These are phyloP conservation scores for Pyronema domesticum DNA, from an alignment of 495 filamentous ascomycete species.

Conservation along the genomic window DNA sequence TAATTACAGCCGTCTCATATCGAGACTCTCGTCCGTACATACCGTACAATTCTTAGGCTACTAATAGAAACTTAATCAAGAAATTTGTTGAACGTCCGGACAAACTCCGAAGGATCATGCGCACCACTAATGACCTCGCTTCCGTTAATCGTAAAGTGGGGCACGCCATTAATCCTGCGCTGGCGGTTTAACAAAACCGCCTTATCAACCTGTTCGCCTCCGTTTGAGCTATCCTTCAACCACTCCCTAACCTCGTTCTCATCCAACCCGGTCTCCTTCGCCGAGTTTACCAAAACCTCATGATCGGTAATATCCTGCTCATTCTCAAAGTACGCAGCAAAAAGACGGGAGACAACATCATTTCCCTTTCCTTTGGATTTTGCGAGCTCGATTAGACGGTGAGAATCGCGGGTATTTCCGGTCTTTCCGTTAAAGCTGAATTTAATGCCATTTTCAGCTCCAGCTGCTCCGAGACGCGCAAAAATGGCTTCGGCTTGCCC, in stretches of 20 bases:
- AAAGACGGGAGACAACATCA: slow-evolving; percentile 47
- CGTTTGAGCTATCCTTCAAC: slow-evolving; percentile 40
- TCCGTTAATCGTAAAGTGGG: slow-evolving; percentile 51
- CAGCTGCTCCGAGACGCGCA: slow-evolving; percentile 38
- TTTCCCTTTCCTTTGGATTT: slow-evolving; percentile 35
- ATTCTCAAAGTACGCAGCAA: slow-evolving; percentile 58
- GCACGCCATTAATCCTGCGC: slow-evolving; percentile 50
- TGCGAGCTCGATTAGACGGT: slow-evolving; percentile 54
- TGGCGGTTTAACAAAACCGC: slow-evolving; percentile 44
- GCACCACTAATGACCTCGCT: slow-evolving; percentile 46
- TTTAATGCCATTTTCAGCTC: slow-evolving; percentile 46
- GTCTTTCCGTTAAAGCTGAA: slow-evolving; percentile 57
- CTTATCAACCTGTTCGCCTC: slow-evolving; percentile 50
- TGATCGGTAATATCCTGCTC: slow-evolving; percentile 57
- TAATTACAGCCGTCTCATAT: no score
- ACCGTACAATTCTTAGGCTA: no score
- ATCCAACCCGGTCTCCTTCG: slow-evolving; percentile 44
- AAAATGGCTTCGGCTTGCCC: slow-evolving; percentile 37
- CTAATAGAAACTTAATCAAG: not conserved
- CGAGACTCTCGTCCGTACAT: no score
- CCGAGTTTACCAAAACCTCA: slow-evolving; percentile 42
- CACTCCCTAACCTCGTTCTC: slow-evolving; percentile 40
- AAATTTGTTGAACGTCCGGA: slow-evolving; percentile 8
- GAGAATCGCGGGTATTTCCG: slow-evolving; percentile 62
- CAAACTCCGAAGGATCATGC: slow-evolving; percentile 32